Evolutionary conservation across 78 protist genomes (phyloP).

Genomic region (Planoprotostelium fungivorum): DNA sequence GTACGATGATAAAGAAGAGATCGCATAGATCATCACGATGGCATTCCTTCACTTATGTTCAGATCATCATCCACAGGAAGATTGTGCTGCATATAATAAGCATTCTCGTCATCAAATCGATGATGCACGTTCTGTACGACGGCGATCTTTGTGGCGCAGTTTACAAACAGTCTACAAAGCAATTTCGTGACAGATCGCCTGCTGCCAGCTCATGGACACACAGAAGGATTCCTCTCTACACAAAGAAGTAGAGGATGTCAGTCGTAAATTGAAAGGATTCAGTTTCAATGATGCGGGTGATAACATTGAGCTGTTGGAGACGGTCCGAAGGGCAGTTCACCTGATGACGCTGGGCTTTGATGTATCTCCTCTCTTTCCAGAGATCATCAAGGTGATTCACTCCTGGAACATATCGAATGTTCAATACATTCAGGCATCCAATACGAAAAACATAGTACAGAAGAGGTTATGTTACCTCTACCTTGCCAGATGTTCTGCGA

Average conservation of each 20-base stretch:
- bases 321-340: conserved; percentile 45
- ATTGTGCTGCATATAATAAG: no score
- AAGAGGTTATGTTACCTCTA: conserved; percentile 86
- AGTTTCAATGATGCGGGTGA: background rate
- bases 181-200: no score
- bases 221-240: background rate
- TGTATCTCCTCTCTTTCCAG: conserved; percentile 82
- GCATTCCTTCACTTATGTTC: no score
- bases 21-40: no score
- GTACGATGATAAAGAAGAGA: no score
- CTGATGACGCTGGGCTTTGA: conserved; percentile 94
- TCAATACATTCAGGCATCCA: conserved; percentile 42
- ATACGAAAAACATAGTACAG: conserved; percentile 67
- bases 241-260: background rate
- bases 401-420: conserved; percentile 21
- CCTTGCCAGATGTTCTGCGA: conserved; percentile 66
- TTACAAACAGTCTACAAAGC: no score
- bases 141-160: no score
- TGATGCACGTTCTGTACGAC: no score
- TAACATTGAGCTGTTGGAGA: background rate
- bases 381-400: conserved; percentile 76
- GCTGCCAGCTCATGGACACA: no score
- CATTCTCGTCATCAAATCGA: no score
- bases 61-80: no score
- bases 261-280: background rate